Conservation (phyloP, 129 eudicot species). For the Helianthus tuberosus region DNA sequence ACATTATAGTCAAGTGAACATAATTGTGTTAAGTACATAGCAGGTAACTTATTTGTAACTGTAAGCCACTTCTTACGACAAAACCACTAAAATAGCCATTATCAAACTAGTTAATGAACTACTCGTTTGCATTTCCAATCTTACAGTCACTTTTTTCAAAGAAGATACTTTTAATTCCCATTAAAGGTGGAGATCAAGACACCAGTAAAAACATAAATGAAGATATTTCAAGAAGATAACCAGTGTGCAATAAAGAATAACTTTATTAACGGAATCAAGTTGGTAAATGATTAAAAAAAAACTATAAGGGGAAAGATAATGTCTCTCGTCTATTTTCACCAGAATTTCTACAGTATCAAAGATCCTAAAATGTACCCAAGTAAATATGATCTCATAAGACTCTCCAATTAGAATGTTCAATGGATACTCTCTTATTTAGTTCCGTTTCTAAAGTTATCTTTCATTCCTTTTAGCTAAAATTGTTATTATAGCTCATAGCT, state of each 20-base stretch:
- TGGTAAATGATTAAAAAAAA: background rate
- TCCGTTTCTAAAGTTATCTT: background rate
- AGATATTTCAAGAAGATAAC: background rate
- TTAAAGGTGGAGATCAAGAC: too few species aligned
- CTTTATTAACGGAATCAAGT: background rate
- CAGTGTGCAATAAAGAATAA: background rate
- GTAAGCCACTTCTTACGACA: constrained; percentile 3
- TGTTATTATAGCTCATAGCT: background rate
- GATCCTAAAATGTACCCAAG: background rate
- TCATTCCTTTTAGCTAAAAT: background rate
- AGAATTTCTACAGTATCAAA: background rate
- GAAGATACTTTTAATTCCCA: background rate
- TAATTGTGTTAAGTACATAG: constrained; percentile 7
- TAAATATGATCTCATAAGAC: background rate
- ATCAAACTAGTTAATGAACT: background rate
- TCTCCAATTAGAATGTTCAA: background rate
- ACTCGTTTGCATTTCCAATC: background rate
- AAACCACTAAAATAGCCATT: background rate
- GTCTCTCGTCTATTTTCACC: background rate
- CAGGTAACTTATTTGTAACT: constrained; percentile 2
- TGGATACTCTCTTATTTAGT: background rate
- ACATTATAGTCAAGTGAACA: background rate
- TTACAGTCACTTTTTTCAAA: background rate
- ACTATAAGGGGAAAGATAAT: background rate
- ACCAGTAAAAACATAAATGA: constrained; percentile 8